Evolutionary conservation across 169 alveolate species (phyloP).

Genomic region (Cryptosporidium parvum): DNA sequence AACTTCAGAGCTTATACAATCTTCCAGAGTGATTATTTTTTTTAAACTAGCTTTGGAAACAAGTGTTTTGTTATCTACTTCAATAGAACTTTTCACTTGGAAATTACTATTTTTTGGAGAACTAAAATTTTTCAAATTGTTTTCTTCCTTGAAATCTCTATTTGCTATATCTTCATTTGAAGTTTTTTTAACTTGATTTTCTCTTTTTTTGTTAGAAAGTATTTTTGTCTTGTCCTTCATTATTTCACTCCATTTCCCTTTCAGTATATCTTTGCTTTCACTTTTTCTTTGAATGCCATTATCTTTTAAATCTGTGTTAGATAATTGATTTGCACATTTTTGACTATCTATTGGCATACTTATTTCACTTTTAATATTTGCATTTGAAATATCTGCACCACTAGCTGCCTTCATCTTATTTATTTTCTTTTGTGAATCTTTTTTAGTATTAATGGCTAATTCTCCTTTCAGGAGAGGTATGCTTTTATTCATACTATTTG

Average conservation of each 20-base stretch:
- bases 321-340: neutral
- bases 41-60: conserved; percentile 12
- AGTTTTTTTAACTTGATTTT: neutral
- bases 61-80: neutral
- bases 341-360: neutral
- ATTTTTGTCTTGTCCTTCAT: neutral
- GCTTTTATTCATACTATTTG: no score
- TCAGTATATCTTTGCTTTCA: conserved; percentile 7
- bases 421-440: neutral
- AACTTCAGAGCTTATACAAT: neutral
- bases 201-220: neutral
- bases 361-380: neutral
- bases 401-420: neutral
- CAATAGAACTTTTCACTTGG: neutral
- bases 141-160: neutral
- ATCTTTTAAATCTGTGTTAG: neutral
- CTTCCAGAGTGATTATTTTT: conserved; percentile 22
- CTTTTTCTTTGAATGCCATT: neutral
- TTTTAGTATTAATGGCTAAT: neutral
- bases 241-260: conserved; percentile 10
- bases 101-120: neutral
- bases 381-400: neutral
- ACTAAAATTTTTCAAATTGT: neutral
- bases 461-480: neutral
- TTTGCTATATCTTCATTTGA: neutral